phyloP scores from a whole-genome alignment of 2,329 filamentous ascomycete genomes.

The Paraphoma sp. region DNA sequence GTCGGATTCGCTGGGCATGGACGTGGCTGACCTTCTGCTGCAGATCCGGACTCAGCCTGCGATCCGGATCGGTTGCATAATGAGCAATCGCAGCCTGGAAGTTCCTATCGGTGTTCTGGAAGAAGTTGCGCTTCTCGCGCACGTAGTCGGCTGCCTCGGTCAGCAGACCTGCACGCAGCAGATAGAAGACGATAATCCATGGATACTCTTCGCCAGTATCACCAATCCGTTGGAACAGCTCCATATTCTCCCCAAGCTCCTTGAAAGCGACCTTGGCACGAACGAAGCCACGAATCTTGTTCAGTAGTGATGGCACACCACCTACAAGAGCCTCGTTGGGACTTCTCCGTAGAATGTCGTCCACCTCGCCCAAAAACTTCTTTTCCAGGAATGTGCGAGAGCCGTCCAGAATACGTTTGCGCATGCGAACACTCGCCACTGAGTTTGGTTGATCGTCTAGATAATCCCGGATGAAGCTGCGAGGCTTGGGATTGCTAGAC shows the following conservation, averaged over 20 bases:
- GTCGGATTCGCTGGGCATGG: conserved; percentile 82
- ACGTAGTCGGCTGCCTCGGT: conserved; percentile 88
- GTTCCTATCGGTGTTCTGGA: conserved; percentile 88
- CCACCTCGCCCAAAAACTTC: conserved; percentile 79
- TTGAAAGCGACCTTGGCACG: conserved; percentile 79
- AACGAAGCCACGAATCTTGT: conserved; percentile 92
- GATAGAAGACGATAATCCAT: conserved; percentile 93
- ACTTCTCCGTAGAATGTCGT: conserved; percentile 79
- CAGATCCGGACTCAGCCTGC: conserved; percentile 77
- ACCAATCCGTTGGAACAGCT: conserved; percentile 77
- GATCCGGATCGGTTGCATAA: conserved; percentile 78
- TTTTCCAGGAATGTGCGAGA: conserved; percentile 82
- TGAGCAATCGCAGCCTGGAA: conserved; percentile 87
- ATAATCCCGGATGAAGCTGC: conserved; percentile 78
- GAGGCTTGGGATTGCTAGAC: conserved; percentile 71
- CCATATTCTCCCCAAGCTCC: conserved; percentile 81
- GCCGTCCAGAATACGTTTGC: conserved; percentile 80
- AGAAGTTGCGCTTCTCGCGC: conserved; percentile 78
- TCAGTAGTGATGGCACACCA: conserved; percentile 84
- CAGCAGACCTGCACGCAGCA: conserved; percentile 83
- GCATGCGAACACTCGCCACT: conserved; percentile 67
- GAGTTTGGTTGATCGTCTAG: conserved; percentile 76
- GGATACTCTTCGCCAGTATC: conserved; percentile 74
- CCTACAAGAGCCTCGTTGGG: conserved; percentile 89
- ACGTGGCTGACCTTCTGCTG: conserved; percentile 90